Conservation (phyloP, 2,329 filamentous ascomycete genomes). For the Xylariales sp. region DNA sequence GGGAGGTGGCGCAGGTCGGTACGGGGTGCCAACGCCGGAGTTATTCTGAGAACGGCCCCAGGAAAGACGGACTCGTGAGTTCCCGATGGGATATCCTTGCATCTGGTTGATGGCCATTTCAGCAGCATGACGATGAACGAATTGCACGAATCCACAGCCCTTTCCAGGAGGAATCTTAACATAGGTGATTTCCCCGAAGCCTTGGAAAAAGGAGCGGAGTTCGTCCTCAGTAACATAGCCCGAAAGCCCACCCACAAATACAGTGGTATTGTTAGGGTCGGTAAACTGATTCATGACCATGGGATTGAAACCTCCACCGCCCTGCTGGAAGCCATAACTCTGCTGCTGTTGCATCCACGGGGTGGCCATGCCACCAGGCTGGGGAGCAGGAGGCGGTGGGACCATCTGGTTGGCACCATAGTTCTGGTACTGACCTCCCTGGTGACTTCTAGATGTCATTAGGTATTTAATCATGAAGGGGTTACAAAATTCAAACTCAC, state of each 20-base stretch:
- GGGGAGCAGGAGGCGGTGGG: constrained; percentile 32
- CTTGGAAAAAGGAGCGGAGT: constrained; percentile 99
- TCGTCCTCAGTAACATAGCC: constrained; percentile 99
- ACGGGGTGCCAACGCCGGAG: constrained; percentile 94
- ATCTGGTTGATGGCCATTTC: constrained; percentile 99
- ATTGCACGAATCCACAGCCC: constrained; percentile 98
- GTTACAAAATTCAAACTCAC: no score
- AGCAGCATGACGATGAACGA: constrained; percentile 95
- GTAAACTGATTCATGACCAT: constrained; percentile 96
- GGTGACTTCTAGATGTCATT: constrained; percentile 31
- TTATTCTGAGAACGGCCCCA: constrained; percentile 99
- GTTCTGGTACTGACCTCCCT: constrained; percentile 32
- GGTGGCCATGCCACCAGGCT: constrained; percentile 35
- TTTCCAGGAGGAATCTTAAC: constrained; percentile 99
- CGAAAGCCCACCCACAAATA: constrained; percentile 94
- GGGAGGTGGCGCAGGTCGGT: constrained; percentile 71
- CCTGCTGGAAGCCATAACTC: constrained; percentile 31
- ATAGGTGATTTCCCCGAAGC: constrained; percentile 98
- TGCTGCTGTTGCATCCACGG: constrained; percentile 37
- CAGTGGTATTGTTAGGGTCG: constrained; percentile 98
- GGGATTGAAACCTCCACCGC: constrained; percentile 40
- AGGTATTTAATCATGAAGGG: no score
- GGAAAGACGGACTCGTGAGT: constrained; percentile 93
- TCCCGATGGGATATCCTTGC: constrained; percentile 98
- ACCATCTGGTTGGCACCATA: constrained; percentile 33